Evolutionary conservation across 176 grass and related monocot species (phyloP).

Genomic region (Raddia guianensis): DNA sequence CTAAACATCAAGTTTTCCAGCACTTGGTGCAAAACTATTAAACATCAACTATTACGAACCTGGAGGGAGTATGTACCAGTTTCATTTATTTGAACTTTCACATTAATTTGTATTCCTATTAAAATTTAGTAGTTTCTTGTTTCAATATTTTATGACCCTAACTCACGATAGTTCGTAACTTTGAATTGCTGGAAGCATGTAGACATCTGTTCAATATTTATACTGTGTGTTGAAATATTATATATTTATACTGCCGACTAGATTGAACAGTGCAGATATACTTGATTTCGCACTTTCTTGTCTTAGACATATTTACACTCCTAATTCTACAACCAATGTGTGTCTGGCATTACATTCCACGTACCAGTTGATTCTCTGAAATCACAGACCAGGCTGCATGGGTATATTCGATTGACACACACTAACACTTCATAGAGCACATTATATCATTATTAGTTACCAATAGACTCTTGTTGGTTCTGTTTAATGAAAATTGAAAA

Average conservation of each 20-base stretch:
- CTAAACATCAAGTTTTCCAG: no score
- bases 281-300: constrained; percentile 6
- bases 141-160: not conserved
- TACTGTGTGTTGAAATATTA: not conserved
- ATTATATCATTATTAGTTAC: not conserved
- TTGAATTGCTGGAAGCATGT: not conserved
- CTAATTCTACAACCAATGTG: not conserved
- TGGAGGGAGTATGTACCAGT: not conserved
- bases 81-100: not conserved
- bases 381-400: not conserved
- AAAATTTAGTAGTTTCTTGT: not conserved
- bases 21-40: no score
- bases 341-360: not conserved
- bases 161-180: not conserved
- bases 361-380: not conserved
- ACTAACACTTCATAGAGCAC: not conserved
- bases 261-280: not conserved
- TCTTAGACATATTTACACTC: not conserved
- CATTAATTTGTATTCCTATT: not conserved
- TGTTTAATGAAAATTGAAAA: constrained; percentile 9
- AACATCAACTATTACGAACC: no score
- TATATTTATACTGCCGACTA: not conserved
- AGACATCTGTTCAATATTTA: not conserved
- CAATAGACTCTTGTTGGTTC: not conserved
- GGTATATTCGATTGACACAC: not conserved